Conservation (phyloP, 306 rosid genomes). For the Lupinus albus region DNA sequence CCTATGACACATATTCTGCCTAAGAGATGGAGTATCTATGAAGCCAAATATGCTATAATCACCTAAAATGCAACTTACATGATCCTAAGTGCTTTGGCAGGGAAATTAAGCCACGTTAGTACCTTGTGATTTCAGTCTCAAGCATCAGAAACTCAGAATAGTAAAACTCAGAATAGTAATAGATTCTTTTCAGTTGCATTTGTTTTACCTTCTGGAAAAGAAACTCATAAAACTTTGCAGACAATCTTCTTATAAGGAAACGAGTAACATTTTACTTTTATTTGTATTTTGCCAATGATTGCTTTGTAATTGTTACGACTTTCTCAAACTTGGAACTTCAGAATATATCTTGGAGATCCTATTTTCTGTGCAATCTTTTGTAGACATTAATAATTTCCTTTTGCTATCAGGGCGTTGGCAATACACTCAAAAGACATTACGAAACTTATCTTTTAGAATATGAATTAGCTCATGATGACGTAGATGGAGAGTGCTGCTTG, state of each 20-base stretch:
- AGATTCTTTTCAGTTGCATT: constrained; percentile 5
- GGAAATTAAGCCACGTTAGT: neutral
- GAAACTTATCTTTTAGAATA: constrained; percentile 93
- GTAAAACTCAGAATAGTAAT: neutral
- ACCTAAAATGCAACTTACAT: constrained; percentile 3
- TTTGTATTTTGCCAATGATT: too few species aligned
- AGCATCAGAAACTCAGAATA: too few species aligned
- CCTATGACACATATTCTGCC: too few species aligned
- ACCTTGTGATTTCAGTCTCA: constrained; percentile 5
- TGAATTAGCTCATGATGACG: constrained; percentile 93
- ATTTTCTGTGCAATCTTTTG: constrained; percentile 16
- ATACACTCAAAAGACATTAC: constrained; percentile 89
- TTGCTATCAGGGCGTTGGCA: constrained; percentile 87
- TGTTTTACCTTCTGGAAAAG: too few species aligned
- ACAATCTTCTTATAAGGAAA: too few species aligned
- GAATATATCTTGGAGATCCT: constrained; percentile 15
- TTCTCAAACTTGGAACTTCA: neutral
- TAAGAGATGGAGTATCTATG: too few species aligned
- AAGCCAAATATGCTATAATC: too few species aligned
- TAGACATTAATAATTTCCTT: constrained; percentile 33
- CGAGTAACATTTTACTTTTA: neutral
- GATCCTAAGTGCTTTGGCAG: neutral
- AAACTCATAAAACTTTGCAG: too few species aligned
- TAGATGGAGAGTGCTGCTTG: constrained; percentile 97
- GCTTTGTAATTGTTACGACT: constrained; percentile 2